Conservation (phyloP, 108 stramenopile species). For the Conticribra weissflogii region DNA sequence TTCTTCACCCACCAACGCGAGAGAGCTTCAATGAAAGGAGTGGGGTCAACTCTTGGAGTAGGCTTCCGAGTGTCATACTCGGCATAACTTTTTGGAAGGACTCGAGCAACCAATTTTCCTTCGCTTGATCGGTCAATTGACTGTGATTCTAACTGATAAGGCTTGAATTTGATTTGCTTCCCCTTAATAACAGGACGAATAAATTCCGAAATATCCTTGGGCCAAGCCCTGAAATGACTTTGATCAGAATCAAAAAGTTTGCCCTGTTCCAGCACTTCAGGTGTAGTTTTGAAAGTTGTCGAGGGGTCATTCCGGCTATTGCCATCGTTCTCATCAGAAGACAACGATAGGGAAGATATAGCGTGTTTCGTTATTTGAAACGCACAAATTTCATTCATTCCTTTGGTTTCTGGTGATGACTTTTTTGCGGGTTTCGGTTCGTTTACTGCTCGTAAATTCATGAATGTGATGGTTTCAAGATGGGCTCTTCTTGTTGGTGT, state of each 20-base stretch:
- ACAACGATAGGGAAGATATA: constrained; percentile 21
- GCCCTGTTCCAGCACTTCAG: not conserved
- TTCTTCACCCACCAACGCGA: not conserved
- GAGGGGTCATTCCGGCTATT: not conserved
- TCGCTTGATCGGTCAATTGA: not conserved
- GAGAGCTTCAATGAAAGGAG: constrained; percentile 11
- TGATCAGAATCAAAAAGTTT: too few relatives aligned
- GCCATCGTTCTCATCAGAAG: constrained; percentile 12
- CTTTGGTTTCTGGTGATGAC: not conserved
- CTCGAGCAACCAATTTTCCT: constrained; percentile 36
- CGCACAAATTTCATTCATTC: constrained; percentile 17
- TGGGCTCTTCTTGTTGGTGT: not conserved
- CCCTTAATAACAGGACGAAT: too few relatives aligned
- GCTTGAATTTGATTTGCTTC: not conserved
- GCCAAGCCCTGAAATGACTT: too few relatives aligned
- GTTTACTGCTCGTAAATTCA: not conserved
- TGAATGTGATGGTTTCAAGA: not conserved
- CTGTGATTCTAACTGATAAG: not conserved
- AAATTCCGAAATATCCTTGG: too few relatives aligned
- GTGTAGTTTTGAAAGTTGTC: not conserved
- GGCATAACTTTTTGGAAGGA: constrained; percentile 20
- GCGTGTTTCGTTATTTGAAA: constrained; percentile 14
- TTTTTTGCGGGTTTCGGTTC: not conserved
- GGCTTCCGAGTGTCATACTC: constrained; percentile 33
- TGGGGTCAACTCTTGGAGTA: constrained; percentile 14